Base-by-base conservation (phyloP, 768 basidiomycete genomes). In the Albatrellus ellisii region DNA sequence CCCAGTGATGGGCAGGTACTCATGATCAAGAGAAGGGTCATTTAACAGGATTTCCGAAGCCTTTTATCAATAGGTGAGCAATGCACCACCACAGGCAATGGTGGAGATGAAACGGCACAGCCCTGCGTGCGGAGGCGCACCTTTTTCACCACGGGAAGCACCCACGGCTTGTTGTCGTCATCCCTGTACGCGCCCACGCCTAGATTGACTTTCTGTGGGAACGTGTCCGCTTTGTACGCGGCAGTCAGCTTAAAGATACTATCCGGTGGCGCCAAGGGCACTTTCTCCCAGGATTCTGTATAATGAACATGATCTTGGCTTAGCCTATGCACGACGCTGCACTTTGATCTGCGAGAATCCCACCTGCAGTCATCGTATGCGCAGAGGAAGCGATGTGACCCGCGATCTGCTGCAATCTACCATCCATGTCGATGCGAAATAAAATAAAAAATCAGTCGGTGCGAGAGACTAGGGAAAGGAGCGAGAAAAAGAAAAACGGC, bases 111-210 rank as follows among this genome's bases (percentile, higher is more conserved):
- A 10, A 22, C 15, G 24, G 40, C 39, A 46, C 9, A 36, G 20
- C 17, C 14, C 20, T 29, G 14, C 18, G 14, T 39, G 32, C 20
- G 21, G 10, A 34, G 1, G 47, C 62, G 48, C 45, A 83, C 88
- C 73, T 87, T 88, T 61, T 80, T 85, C 11, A 95, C 81, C 22
- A 88, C 87, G 17, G 90, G 90, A 21, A 95, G 73, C 20, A 94
- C 76, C 87, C 89, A 95, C 11, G 90, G 82, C 62, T 84, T 92
- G 60, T 70, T 76, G 53, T 85, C 59, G 52, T 90, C 73, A 54
- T 92, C 91, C 51, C 90, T 73, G 59, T 95, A 95, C 6, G 90
- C 91, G 34, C 90, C 91, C 34, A 91, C 90, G 28, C 90, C 89
- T 18, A 95, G 70, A 59, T 94, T 94, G 61, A 92, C 69, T 68